Percentiles rank a stretch among this genome's conserved stretches.
These are phyloP conservation scores for Pseudognaphalium luteoalbum DNA, from an alignment of 129 eudicot species.

Conservation along the genomic window DNA sequence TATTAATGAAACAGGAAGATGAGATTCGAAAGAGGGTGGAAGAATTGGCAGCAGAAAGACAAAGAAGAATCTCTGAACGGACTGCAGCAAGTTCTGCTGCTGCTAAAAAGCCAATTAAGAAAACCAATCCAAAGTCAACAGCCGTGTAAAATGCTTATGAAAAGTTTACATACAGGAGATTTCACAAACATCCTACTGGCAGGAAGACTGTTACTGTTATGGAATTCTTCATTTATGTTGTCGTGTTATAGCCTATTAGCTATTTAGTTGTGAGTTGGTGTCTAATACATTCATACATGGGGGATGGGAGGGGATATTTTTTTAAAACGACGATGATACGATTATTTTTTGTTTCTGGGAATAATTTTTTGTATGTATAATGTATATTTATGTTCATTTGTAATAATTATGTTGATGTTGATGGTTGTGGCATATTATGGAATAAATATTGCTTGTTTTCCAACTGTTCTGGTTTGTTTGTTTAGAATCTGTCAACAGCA, in stretches of 20 bases:
- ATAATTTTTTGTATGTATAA: slow-evolving; percentile 36
- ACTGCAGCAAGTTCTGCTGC: slow-evolving; percentile 47
- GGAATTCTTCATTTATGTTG: slow-evolving; percentile 22
- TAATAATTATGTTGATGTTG: slow-evolving; percentile 26
- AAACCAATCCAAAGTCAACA: slow-evolving; percentile 22
- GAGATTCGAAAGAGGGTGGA: slow-evolving; percentile 84
- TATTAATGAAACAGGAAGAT: slow-evolving; percentile 64
- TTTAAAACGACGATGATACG: slow-evolving; percentile 21
- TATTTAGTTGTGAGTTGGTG: slow-evolving; percentile 29
- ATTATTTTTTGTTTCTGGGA: slow-evolving; percentile 2
- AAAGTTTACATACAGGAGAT: neutral
- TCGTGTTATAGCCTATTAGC: slow-evolving; percentile 20
- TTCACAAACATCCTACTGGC: slow-evolving; percentile 19
- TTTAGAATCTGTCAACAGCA: neutral
- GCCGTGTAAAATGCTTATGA: slow-evolving; percentile 15
- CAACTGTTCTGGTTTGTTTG: neutral
- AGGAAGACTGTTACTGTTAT: slow-evolving; percentile 27
- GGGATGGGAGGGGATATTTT: slow-evolving; percentile 11
- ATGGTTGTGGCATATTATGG: slow-evolving; percentile 24
- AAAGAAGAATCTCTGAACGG: slow-evolving; percentile 92
- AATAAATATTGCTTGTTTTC: neutral
- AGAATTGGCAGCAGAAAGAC: slow-evolving; percentile 59
- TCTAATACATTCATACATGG: slow-evolving; percentile 18
- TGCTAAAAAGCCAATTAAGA: slow-evolving; percentile 29
- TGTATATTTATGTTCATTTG: slow-evolving; percentile 42